Evolutionary conservation across 176 grass and related monocot genomes (phyloP).

Genomic region (Phyllostachys edulis): DNA sequence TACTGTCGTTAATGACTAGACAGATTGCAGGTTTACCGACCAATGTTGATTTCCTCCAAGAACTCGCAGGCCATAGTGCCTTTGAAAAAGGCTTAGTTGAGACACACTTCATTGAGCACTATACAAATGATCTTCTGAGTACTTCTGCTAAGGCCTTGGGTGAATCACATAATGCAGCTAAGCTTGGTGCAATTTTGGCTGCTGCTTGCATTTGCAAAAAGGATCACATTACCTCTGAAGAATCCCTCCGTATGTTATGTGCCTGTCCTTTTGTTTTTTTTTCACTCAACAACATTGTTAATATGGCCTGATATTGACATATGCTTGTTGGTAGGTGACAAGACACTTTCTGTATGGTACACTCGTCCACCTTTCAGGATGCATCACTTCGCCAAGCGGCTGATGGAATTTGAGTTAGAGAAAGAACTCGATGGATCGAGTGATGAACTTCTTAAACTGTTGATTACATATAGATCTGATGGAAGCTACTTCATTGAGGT

Average conservation of each 20-base stretch:
- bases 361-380: slow-evolving; percentile 69
- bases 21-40: slow-evolving; percentile 96
- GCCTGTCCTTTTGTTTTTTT: slow-evolving; percentile 2
- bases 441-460: slow-evolving; percentile 61
- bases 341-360: slow-evolving; percentile 66
- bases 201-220: slow-evolving; percentile 80
- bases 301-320: neutral
- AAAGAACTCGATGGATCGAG: slow-evolving; percentile 57
- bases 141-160: slow-evolving; percentile 37
- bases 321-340: slow-evolving; percentile 49
- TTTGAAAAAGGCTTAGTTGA: slow-evolving; percentile 83
- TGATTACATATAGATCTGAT: slow-evolving; percentile 67
- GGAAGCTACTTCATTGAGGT: slow-evolving; percentile 87
- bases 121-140: slow-evolving; percentile 69
- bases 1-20: slow-evolving; percentile 33
- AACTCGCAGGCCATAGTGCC: slow-evolving; percentile 77
- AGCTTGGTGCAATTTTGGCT: slow-evolving; percentile 66
- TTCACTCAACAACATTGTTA: slow-evolving; percentile 1
- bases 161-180: slow-evolving; percentile 42
- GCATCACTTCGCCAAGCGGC: slow-evolving; percentile 66
- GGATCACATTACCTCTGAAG: slow-evolving; percentile 45
- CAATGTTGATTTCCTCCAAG: slow-evolving; percentile 80
- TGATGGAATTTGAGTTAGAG: slow-evolving; percentile 74
- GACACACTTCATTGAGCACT: slow-evolving; percentile 89
- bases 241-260: slow-evolving; percentile 62